These are phyloP conservation scores for Lathyrus tuberosus DNA, from an alignment of 306 rosid genomes.

Conservation along the genomic window DNA sequence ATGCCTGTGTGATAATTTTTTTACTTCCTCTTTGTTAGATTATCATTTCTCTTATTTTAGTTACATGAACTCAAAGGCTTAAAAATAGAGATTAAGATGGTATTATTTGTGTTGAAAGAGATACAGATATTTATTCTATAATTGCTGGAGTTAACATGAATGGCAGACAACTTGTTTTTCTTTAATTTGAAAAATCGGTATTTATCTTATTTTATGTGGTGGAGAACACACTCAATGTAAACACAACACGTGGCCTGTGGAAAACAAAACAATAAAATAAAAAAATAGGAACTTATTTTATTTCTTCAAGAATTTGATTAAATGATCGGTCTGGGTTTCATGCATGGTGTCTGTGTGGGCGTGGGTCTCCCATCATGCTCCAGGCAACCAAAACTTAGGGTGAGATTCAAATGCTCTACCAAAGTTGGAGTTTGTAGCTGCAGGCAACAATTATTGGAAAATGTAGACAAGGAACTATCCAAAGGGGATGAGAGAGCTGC, in stretches of 20 bases:
- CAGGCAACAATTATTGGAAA: constrained; percentile 59
- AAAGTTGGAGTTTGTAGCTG: constrained; percentile 45
- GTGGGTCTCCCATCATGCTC: constrained; percentile 36
- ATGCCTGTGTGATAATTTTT: too few relatives aligned
- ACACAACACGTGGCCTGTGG: not conserved
- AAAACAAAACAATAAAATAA: constrained; percentile 1
- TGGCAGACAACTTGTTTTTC: too few relatives aligned
- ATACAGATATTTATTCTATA: too few relatives aligned
- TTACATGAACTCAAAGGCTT: too few relatives aligned
- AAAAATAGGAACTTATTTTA: not conserved
- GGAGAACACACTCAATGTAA: not conserved
- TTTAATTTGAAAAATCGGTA: not conserved
- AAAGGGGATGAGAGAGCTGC: constrained; percentile 79
- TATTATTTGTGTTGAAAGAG: too few relatives aligned
- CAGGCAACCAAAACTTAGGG: constrained; percentile 37
- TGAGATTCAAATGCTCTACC: constrained; percentile 50
- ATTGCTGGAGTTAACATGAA: too few relatives aligned
- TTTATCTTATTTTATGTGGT: constrained; percentile 41
- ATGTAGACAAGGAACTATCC: constrained; percentile 62
- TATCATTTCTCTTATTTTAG: too few relatives aligned
- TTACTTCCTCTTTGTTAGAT: too few relatives aligned
- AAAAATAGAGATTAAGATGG: too few relatives aligned
- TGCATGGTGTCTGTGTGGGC: constrained; percentile 50
- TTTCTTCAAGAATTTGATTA: not conserved
- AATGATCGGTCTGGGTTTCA: constrained; percentile 50